A percentile compares a stretch with the other conserved stretches of the same genome.
These are phyloP conservation scores for Backusella morwellensis DNA, from an alignment of 192 early-diverging fungal genomes.

Conservation along the genomic window DNA sequence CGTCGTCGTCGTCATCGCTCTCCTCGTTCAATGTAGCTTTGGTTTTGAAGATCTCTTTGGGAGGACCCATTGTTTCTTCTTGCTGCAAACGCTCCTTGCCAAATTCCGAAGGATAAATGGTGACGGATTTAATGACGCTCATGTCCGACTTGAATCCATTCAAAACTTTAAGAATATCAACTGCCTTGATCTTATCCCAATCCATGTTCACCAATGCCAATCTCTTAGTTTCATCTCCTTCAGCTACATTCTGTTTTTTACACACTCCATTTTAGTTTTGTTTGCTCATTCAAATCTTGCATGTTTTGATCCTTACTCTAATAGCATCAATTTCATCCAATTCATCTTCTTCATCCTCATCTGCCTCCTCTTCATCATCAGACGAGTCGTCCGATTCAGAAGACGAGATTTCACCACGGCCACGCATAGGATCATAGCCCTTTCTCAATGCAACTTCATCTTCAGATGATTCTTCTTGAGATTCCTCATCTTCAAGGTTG, in stretches of 20 bases:
- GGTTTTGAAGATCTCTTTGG: constrained; percentile 64
- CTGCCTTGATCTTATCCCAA: constrained; percentile 90
- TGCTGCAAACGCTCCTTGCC: constrained; percentile 73
- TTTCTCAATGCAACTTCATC: not conserved
- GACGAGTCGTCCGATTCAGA: constrained; percentile 51
- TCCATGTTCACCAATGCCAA: constrained; percentile 93
- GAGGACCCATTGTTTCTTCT: constrained; percentile 76
- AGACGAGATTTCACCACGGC: constrained; percentile 66
- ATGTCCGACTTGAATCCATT: constrained; percentile 76
- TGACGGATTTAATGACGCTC: constrained; percentile 71
- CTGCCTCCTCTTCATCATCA: constrained; percentile 39
- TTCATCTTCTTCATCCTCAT: constrained; percentile 48
- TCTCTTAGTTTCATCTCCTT: constrained; percentile 64
- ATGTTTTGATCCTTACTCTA: not conserved
- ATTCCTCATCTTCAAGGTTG: constrained; percentile 31
- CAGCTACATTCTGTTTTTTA: constrained; percentile 40
- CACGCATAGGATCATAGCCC: constrained; percentile 73
- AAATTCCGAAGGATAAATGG: constrained; percentile 88
- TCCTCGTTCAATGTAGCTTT: not conserved
- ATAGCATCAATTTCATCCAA: constrained; percentile 10
- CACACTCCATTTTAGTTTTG: not conserved
- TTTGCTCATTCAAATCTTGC: not conserved
- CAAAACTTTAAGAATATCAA: constrained; percentile 85
- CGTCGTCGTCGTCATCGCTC: constrained; percentile 30
- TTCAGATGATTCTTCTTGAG: constrained; percentile 13